Percentiles rank a stretch among this genome's conserved stretches.
phyloP scores from a whole-genome alignment of 805 yeast genomes.

The Barnettozyma vustinii region DNA sequence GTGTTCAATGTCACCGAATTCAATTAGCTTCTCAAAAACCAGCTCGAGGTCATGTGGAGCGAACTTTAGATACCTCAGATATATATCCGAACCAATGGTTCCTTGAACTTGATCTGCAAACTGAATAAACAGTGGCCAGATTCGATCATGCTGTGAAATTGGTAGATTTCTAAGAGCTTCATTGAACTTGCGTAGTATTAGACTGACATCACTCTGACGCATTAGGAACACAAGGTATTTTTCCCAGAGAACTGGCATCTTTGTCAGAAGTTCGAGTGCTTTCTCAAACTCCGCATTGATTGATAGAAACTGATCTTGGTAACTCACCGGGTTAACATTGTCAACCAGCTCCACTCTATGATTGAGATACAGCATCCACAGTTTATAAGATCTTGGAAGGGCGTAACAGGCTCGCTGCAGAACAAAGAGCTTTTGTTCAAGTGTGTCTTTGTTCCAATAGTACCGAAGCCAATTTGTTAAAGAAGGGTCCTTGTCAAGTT shows the following conservation, averaged over 20 bases:
- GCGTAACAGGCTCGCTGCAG: conserved; percentile 45
- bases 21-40: conserved; percentile 29
- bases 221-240: conserved; percentile 41
- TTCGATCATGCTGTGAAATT: conserved; percentile 44
- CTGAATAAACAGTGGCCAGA: conserved; percentile 50
- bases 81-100: conserved; percentile 21
- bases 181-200: conserved; percentile 42
- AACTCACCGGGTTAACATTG: conserved; percentile 26
- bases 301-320: conserved; percentile 27
- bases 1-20: conserved; percentile 26
- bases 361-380: conserved; percentile 50
- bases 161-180: conserved; percentile 44
- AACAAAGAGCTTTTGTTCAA: conserved; percentile 35
- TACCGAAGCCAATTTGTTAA: conserved; percentile 35
- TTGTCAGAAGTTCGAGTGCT: conserved; percentile 37
- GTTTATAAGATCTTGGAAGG: conserved; percentile 41
- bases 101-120: conserved; percentile 44
- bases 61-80: conserved; percentile 29
- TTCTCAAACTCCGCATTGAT: conserved; percentile 43
- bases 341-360: conserved; percentile 31
- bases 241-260: conserved; percentile 48
- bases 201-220: conserved; percentile 30
- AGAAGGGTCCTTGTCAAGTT: conserved; percentile 34
- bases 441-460: conserved; percentile 28
- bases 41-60: conserved; percentile 27